Evolutionary conservation across 2,329 filamentous ascomycete genomes (phyloP).

Genomic region (Chrysoporthe cubensis): DNA sequence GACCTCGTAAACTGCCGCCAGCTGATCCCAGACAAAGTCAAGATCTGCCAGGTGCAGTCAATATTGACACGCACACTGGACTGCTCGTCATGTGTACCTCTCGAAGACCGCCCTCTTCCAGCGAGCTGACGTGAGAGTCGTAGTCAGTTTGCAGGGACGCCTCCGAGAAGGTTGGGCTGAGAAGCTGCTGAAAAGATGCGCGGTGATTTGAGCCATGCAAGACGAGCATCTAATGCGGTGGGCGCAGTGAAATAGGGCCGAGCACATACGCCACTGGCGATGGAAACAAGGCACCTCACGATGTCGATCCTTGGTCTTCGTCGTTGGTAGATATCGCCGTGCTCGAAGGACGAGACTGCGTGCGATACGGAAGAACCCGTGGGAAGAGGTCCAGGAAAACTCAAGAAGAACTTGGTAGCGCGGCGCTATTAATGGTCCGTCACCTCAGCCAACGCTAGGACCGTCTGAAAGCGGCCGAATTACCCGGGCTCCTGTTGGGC

Average conservation of each 20-base stretch:
- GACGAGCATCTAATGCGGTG: neutral
- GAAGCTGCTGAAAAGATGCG: neutral
- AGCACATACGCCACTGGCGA: neutral
- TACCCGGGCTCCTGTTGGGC: neutral
- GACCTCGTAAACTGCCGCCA: constrained; percentile 12
- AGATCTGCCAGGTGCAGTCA: neutral
- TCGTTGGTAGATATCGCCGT: neutral
- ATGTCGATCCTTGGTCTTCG: neutral
- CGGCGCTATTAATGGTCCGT: neutral
- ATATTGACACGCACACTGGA: neutral
- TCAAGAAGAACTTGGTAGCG: neutral
- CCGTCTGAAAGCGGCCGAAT: neutral
- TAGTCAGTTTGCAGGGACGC: neutral
- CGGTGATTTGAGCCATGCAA: neutral
- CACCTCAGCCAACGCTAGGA: neutral
- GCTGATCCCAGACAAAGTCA: neutral
- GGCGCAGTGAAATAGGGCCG: neutral
- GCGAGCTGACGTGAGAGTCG: constrained; percentile 4
- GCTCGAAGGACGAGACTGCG: neutral
- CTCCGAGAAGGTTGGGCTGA: neutral
- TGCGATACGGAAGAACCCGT: neutral
- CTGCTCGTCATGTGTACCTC: neutral
- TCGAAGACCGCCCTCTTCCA: neutral
- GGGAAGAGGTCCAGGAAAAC: neutral
- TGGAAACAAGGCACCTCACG: neutral